Percentiles rank a stretch among this genome's conserved stretches.
phyloP scores from a whole-genome alignment of 1,284 basidiomycete genomes.

The Trametes sp. region DNA sequence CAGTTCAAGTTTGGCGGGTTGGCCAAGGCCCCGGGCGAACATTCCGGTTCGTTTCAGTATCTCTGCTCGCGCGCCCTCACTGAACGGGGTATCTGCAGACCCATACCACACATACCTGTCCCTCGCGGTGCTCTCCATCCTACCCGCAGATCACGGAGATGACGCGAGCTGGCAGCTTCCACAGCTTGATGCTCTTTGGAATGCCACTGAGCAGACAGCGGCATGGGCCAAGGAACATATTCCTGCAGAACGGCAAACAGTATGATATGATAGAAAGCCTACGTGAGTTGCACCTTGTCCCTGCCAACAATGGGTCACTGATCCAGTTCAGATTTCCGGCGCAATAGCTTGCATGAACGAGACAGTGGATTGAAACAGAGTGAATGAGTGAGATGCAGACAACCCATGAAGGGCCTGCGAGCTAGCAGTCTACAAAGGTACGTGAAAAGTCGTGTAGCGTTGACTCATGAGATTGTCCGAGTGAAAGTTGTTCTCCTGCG shows the following conservation, averaged over 20 bases:
- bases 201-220: constrained; percentile 69
- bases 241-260: constrained; percentile 22
- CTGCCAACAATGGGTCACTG: too few relatives aligned
- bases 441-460: not conserved
- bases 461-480: not conserved
- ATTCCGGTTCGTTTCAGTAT: constrained; percentile 64
- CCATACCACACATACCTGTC: constrained; percentile 93
- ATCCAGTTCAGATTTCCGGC: too few relatives aligned
- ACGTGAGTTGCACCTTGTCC: not conserved
- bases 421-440: not conserved
- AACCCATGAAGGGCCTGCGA: not conserved
- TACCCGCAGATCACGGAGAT: constrained; percentile 50
- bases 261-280: not conserved
- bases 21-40: constrained; percentile 79
- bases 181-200: constrained; percentile 71
- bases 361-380: not conserved
- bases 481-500: not conserved
- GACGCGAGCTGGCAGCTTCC: constrained; percentile 63
- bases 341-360: not conserved
- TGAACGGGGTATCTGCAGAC: constrained; percentile 54
- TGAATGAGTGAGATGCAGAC: not conserved
- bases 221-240: constrained; percentile 68
- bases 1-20: constrained; percentile 90
- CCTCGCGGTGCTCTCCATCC: constrained; percentile 80
- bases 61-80: too few relatives aligned